phyloP scores from a whole-genome alignment of 441 rosid species.

The Mallotus japonicus region DNA sequence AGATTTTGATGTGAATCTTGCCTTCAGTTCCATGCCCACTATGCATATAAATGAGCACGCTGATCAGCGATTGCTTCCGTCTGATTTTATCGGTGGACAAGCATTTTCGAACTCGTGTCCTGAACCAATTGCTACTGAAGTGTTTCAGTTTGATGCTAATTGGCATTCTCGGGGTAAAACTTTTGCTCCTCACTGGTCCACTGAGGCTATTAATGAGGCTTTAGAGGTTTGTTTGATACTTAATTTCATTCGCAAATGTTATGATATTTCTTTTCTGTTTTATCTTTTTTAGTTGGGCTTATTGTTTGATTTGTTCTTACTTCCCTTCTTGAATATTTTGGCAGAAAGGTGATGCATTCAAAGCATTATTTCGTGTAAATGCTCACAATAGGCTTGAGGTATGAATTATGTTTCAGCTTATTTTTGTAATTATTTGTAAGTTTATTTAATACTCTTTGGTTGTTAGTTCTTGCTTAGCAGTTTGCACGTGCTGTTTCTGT shows the following conservation, averaged over 20 bases:
- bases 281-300: not conserved
- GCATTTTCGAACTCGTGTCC: constrained; percentile 47
- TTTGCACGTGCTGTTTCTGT: constrained; percentile 20
- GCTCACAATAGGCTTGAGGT: constrained; percentile 90
- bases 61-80: constrained; percentile 25
- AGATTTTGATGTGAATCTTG: constrained; percentile 34
- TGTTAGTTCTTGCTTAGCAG: not conserved
- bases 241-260: not conserved
- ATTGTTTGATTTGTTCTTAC: not conserved
- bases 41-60: constrained; percentile 40
- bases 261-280: not conserved
- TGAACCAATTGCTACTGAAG: constrained; percentile 39
- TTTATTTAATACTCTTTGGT: not conserved
- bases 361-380: constrained; percentile 70
- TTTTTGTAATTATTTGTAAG: not conserved
- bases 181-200: constrained; percentile 63
- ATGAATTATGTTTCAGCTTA: constrained; percentile 21
- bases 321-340: constrained; percentile 11
- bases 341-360: constrained; percentile 79
- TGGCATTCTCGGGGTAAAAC: constrained; percentile 35
- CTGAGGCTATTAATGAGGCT: constrained; percentile 52
- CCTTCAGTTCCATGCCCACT: constrained; percentile 65
- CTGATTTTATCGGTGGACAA: constrained; percentile 31
- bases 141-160: constrained; percentile 32
- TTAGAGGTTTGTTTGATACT: constrained; percentile 56